Base-by-base conservation (phyloP, 1,139 yeast species). In the Magnusiomyces magnusii region DNA sequence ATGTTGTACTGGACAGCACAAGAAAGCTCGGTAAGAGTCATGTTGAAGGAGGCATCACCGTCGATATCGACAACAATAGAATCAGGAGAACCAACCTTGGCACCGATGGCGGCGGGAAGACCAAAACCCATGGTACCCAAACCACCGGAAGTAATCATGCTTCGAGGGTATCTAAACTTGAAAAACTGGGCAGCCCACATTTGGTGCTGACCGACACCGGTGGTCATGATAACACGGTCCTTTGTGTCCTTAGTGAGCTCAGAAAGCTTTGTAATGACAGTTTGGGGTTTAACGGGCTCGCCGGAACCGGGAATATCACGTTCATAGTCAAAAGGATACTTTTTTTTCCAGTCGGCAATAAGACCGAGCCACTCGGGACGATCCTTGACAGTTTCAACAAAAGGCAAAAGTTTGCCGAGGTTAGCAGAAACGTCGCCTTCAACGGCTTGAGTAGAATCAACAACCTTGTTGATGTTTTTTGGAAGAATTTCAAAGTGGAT, bases 141-240 rank as follows among this genome's bases (percentile, higher is more conserved):
- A 68, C 99, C 99, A 77, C 99, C 99, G 58, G 97, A 90, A 27
- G 98, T 91, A 73, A 93, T 87, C 80, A 93, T 86, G 59, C 95
- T 81, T 75, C 98, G 83, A 67, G 98, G 97, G 65, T 82, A 77
- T 62, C 85, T 86, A 95, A 97, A 92, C 59, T 91, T 84, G 83
- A 87, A 91, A 75, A 91, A 92, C 77, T 93, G 99, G 51, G 99
- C 99, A 51, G 98, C 95, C 98, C 99, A 93, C 99, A 93, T 93
- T 79, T 93, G 99, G 80, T 93, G 99, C 80, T 93, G 99, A 62
- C 99, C 99, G 60, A 93, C 98, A 79, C 99, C 99, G 54, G 99
- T 93, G 59, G 98, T 87, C 67, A 93, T 85, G 69, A 91, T 84
- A 63, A 90, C 92, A 72, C 83, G 88, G 63, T 83, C 84, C 69